Percentiles rank a stretch among this genome's conserved stretches.
These are phyloP conservation scores for Canariomyces notabilis DNA, from an alignment of 2,329 filamentous ascomycete genomes.

Conservation along the genomic window DNA sequence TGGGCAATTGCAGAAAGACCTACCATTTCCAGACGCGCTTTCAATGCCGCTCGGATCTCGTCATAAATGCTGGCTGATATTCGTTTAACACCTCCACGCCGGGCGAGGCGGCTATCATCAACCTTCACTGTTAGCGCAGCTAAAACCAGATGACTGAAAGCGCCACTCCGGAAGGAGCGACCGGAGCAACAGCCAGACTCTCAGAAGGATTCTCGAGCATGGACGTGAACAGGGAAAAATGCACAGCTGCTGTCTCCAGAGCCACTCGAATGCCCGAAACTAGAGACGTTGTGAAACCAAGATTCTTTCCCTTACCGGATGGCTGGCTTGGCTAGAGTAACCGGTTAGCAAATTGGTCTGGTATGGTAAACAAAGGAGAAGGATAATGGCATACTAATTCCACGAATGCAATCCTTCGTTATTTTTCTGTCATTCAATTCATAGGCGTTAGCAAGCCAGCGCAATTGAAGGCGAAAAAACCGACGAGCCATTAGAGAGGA, in stretches of 20 bases:
- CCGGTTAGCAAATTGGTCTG: slow-evolving; percentile 15
- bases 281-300: neutral
- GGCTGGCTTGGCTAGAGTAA: slow-evolving; percentile 44
- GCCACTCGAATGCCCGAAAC: neutral
- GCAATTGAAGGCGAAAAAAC: neutral
- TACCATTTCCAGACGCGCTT: slow-evolving; percentile 44
- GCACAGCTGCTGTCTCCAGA: no score
- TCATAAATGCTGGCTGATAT: slow-evolving; percentile 63
- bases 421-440: slow-evolving; percentile 38
- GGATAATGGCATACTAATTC: slow-evolving; percentile 39
- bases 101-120: slow-evolving; percentile 57
- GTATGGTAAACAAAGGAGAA: neutral
- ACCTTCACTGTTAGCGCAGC: neutral
- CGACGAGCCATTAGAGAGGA: neutral
- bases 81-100: slow-evolving; percentile 71
- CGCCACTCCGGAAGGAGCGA: no score
- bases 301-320: slow-evolving; percentile 40
- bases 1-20: slow-evolving; percentile 8
- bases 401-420: slow-evolving; percentile 42
- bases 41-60: slow-evolving; percentile 51
- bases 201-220: no score
- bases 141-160: no score
- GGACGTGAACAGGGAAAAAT: no score
- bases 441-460: slow-evolving; percentile 1
- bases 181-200: no score